Base-by-base conservation (phyloP, 179 eudicot species). In the Nepenthes alata region DNA sequence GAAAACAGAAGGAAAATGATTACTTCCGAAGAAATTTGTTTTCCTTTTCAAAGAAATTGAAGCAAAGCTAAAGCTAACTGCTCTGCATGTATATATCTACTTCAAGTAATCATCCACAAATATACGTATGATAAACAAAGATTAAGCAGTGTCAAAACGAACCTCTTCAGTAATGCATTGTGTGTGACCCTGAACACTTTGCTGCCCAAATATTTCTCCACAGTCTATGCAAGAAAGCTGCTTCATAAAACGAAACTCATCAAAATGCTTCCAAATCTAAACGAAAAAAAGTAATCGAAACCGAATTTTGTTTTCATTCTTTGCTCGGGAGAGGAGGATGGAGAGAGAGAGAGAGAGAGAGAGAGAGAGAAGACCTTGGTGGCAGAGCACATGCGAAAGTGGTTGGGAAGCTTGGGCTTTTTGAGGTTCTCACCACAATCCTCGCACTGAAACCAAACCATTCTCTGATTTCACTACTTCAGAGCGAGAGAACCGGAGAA, bases 371-470 rank as follows among this genome's bases (percentile, higher is more conserved):
- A 10, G 14, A 87, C 97, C 87, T 72, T 84, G 59, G 11, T 72
- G 4, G 97, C 95, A 53, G 89, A 83, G 74, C 97, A 89, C 8
- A 48, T 60, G 25, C 89, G 81, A 74, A 89, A 89, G 58, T 89
- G 97, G 54, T 67, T 76, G 14, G 81, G 68, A 10, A 89, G 83
- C 77, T 87, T 89, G 9, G 97, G 97, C 64, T 89, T 89, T 81
- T 89, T 89, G 25, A 89, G 74, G 45, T 87, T 77, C 71, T 89
- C 97, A 10, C 97, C 97, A 37, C 97, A 89, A 45, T 72, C 85
- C 59, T 89, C 97, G 66, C 97, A 89, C 70, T 89, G 97, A 75
- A 89, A 89, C 97, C 97, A 89, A 60, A 89, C 97, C 97, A 89
- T 89, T 47, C 45, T 1, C 9, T 56, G 0, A 8, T 11, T 25